Base-by-base conservation (phyloP, 176 grass and related monocot genomes). In the Paspalum notatum region DNA sequence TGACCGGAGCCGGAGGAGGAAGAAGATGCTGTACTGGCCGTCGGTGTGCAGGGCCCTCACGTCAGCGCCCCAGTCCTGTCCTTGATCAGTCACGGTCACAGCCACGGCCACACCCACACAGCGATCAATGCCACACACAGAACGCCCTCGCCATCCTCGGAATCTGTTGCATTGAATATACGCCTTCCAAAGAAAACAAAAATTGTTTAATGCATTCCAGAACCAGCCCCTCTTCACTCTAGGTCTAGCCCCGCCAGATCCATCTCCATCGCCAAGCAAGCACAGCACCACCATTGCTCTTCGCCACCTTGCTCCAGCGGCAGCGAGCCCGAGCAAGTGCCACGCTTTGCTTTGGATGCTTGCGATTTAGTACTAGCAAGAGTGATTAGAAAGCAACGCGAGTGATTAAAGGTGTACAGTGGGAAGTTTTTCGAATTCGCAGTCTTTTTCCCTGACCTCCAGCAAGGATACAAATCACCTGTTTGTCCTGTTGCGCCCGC, bases 141-240 rank as follows among this genome's bases (percentile, higher is more conserved):
- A 22, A 24, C 87, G 24, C 71, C 6, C 71, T 72, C 17, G 32
- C 72, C 72, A 74, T 78, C 83, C 49, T 90, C 48, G 78, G 73
- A 90, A 86, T 82, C 73, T 78, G 83, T 25, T 74, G 72, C 88
- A 82, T 85, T 85, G 42, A 77, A 77, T 85, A 77, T 85, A 85
- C 71, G 14, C 0, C 40, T 49, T 77, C 26, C 66, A 22, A 75
- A 32, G 32, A 62, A 67, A 65, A 20, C n/a, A 77, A 54, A 13
- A 3, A 71, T 21, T 61, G 60, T 70, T 70, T 37, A 71, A 82
- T 83, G 66, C 66, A 18, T 5, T 44, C 41, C 44, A 49, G 40
- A 32, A 3, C 2, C 51, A 53, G 49, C 27, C 39, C 59, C 18
- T 13, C 2, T 25, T 22, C 32, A 56, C 20, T 32, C 32, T 3